Evolutionary conservation across 2,329 filamentous ascomycete species (phyloP).

Genomic region (Exserohilum turcica): DNA sequence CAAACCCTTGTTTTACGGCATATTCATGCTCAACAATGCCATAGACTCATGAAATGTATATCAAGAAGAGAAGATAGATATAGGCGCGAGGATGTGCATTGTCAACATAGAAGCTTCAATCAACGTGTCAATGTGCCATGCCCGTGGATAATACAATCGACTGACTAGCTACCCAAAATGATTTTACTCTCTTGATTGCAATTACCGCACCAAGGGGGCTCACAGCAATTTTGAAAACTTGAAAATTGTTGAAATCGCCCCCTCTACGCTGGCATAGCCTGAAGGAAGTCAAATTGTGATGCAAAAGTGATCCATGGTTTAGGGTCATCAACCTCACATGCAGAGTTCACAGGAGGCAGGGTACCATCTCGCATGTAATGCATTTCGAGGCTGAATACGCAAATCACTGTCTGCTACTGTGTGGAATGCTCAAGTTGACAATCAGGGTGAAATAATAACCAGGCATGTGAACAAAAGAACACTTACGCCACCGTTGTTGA

Average conservation of each 20-base stretch:
- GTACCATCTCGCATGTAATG: slow-evolving; percentile 22
- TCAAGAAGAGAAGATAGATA: background rate
- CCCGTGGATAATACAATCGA: background rate
- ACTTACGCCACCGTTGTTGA: slow-evolving; percentile 37
- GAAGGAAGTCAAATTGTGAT: background rate
- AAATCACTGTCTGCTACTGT: slow-evolving; percentile 17
- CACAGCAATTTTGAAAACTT: too few relatives aligned
- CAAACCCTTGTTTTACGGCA: background rate
- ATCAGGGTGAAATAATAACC: background rate
- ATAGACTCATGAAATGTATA: background rate
- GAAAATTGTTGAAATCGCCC: background rate
- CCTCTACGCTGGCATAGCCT: background rate
- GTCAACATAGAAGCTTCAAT: too few relatives aligned
- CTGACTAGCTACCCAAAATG: background rate
- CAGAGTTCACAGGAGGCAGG: slow-evolving; percentile 15
- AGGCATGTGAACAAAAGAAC: background rate
- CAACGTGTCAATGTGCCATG: too few relatives aligned
- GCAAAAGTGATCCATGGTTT: slow-evolving; percentile 18
- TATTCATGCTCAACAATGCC: too few relatives aligned
- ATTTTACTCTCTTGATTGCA: too few relatives aligned
- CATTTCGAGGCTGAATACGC: slow-evolving; percentile 16
- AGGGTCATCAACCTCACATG: slow-evolving; percentile 21
- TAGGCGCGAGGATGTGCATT: background rate
- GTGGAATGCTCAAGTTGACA: slow-evolving; percentile 9
- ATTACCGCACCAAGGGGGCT: too few relatives aligned